Base-by-base conservation (phyloP, 1,139 yeast species). In the Kodamaea sp. region DNA sequence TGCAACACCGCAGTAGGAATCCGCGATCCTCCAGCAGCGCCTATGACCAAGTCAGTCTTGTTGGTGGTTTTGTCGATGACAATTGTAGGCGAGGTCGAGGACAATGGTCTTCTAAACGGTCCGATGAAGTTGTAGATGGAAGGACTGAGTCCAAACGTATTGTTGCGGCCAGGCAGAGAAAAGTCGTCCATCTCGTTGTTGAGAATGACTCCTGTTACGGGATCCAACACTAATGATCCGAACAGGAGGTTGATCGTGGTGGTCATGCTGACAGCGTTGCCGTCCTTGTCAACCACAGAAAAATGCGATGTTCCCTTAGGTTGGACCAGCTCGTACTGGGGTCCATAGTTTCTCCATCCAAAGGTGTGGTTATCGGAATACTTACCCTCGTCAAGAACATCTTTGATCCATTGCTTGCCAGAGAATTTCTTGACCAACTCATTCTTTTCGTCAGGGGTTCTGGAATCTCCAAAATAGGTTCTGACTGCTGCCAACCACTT, bases 171-270 rank as follows among this genome's bases (percentile, higher is more conserved):
- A 1, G 95, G 92, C 25, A 78, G 69, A n/a, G 95, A 83, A 52
- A 92, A 92, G 57, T 92, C 97, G 58, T 92, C 97, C 97, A 92
- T 90, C 57, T 92, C 89, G 47, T 88, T 82, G 62, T 92, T 92
- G 50, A 92, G 64, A 7, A 92, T 72, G 10, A 92, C 66, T 1
- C 97, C 97, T 0, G 97, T 90, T 1, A 43, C 55, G 2, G 83
- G 82, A 54, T 90, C 97, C 53, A 83, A 85, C 5, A 90, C 80
- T 50, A 80, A 55, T 9, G 92, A 81, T 0, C 97, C 98, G 59
- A 89, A 92, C 30, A 78, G 59, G 32, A 89, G 64, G 55, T 92
- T 92, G n/a, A 92, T 80, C 0, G 97, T 90, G 1, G 97, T 85
- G 2, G 97, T 92, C 72, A 90, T 70, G 3, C 88, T 70, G 4